Evolutionary conservation across 805 yeast genomes (phyloP).

Genomic region (Yamadazyma olivae): DNA sequence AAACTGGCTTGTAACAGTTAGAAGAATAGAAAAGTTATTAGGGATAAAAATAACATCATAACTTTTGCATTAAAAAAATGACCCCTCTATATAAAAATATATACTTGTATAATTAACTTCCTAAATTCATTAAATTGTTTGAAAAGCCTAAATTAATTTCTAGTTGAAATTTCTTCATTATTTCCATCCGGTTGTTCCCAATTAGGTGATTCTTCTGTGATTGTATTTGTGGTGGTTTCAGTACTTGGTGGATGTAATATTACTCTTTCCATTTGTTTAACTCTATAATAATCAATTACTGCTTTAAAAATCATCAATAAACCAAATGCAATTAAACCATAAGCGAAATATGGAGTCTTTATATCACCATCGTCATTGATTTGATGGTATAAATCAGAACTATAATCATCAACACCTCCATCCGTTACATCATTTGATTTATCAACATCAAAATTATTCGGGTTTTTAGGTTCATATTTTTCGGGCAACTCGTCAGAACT

Average conservation of each 20-base stretch:
- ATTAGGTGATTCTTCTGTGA: conserved; percentile 12
- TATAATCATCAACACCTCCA: conserved; percentile 29
- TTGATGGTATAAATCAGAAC: conserved; percentile 21
- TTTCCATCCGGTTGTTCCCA: too few species aligned
- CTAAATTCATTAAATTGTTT: too few species aligned
- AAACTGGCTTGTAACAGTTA: too few species aligned
- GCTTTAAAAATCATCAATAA: conserved; percentile 62
- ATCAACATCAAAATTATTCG: conserved; percentile 31
- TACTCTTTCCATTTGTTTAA: conserved; percentile 70
- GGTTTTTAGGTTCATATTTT: conserved; percentile 30
- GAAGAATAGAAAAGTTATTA: too few species aligned
- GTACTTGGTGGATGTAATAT: conserved; percentile 34
- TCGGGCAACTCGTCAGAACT: conserved; percentile 31
- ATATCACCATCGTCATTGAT: conserved; percentile 3
- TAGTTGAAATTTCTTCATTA: too few species aligned
- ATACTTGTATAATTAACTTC: too few species aligned
- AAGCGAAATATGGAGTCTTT: conserved; percentile 54
- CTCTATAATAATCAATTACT: conserved; percentile 66
- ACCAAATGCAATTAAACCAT: conserved; percentile 67
- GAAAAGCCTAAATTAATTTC: too few species aligned
- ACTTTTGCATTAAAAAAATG: too few species aligned
- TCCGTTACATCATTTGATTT: conserved; percentile 22
- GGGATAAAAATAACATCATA: too few species aligned
- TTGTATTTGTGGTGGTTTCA: conserved; percentile 5
- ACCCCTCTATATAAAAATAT: too few species aligned